A percentile compares a stretch with the other conserved stretches of the same genome.
phyloP scores from a whole-genome alignment of 306 rosid species.

The Ziziphus jujuba region DNA sequence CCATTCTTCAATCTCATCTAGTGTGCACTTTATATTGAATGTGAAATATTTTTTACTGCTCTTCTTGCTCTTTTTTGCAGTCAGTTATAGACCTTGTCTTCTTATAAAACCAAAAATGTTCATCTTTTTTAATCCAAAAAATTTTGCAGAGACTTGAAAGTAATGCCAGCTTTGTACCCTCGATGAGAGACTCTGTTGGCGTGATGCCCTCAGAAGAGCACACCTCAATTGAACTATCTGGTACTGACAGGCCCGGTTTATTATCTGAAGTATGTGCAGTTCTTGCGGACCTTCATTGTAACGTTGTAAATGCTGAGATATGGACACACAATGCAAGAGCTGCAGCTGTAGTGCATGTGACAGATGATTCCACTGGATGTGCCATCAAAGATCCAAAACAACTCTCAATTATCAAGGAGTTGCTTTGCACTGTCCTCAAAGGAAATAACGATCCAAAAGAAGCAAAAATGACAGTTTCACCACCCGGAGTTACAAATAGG shows the following conservation, averaged over 20 bases:
- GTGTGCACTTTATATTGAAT: too few relatives aligned
- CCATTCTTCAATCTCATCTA: too few relatives aligned
- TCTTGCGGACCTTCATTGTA: slow-evolving; percentile 84
- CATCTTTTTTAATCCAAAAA: slow-evolving; percentile 12
- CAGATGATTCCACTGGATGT: slow-evolving; percentile 61
- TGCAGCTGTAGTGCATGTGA: slow-evolving; percentile 90
- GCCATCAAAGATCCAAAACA: slow-evolving; percentile 68
- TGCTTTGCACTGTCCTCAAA: slow-evolving; percentile 76
- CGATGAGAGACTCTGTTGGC: slow-evolving; percentile 81
- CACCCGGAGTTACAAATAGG: slow-evolving; percentile 72
- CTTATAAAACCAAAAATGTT: neutral
- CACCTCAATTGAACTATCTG: slow-evolving; percentile 87
- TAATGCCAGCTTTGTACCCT: slow-evolving; percentile 64
- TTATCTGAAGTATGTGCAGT: slow-evolving; percentile 95
- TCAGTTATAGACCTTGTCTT: neutral
- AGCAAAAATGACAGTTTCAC: slow-evolving; percentile 70
- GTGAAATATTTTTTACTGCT: too few relatives aligned
- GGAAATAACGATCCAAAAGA: slow-evolving; percentile 68
- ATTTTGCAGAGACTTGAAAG: slow-evolving; percentile 79
- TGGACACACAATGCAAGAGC: slow-evolving; percentile 97
- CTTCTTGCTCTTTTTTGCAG: too few relatives aligned
- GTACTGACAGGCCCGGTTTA: slow-evolving; percentile 92
- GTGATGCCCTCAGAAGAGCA: slow-evolving; percentile 87
- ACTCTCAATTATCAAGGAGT: slow-evolving; percentile 65
- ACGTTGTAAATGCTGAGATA: slow-evolving; percentile 82